phyloP scores from a whole-genome alignment of 2,329 filamentous ascomycete species.

The Neoascochyta sp. region DNA sequence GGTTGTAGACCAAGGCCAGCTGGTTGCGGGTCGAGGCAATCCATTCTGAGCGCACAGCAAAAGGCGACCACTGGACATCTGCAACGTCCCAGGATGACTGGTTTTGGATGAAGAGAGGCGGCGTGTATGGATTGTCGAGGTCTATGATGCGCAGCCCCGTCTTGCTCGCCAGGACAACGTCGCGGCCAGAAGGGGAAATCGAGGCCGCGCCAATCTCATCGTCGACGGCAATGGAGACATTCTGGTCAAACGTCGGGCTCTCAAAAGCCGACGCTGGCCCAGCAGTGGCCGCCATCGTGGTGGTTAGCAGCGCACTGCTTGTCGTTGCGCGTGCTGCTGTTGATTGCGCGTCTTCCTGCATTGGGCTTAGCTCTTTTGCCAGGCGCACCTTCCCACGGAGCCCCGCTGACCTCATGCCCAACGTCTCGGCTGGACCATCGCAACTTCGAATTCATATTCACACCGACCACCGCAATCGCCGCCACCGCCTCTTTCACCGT shows the following conservation, averaged over 20 bases:
- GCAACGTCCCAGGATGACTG: slow-evolving; percentile 91
- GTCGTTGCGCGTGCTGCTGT: too few species aligned
- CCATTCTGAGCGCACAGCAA: slow-evolving; percentile 86
- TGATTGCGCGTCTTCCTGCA: too few species aligned
- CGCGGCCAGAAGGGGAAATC: slow-evolving; percentile 85
- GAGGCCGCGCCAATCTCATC: slow-evolving; percentile 78
- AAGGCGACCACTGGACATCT: slow-evolving; percentile 95
- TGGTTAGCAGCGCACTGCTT: slow-evolving; percentile 1
- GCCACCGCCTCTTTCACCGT: not conserved
- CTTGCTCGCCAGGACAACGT: slow-evolving; percentile 81
- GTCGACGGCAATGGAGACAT: slow-evolving; percentile 80
- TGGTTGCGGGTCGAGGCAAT: slow-evolving; percentile 93
- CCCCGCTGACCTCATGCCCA: slow-evolving; percentile 11
- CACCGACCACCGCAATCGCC: not conserved
- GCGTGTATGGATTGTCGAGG: slow-evolving; percentile 82
- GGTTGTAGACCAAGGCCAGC: slow-evolving; percentile 89
- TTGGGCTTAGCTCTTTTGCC: slow-evolving; percentile 3
- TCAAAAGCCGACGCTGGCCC: slow-evolving; percentile 61
- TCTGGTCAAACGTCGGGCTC: slow-evolving; percentile 81
- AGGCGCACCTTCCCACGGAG: slow-evolving; percentile 8
- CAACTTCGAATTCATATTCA: slow-evolving; percentile 3
- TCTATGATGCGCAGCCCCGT: slow-evolving; percentile 90
- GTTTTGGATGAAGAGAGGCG: slow-evolving; percentile 79
- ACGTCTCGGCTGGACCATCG: slow-evolving; percentile 6
- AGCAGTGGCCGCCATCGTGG: slow-evolving; percentile 21